Evolutionary conservation across 1,284 basidiomycete species (phyloP).

Genomic region (Marasmius tenuissimus): DNA sequence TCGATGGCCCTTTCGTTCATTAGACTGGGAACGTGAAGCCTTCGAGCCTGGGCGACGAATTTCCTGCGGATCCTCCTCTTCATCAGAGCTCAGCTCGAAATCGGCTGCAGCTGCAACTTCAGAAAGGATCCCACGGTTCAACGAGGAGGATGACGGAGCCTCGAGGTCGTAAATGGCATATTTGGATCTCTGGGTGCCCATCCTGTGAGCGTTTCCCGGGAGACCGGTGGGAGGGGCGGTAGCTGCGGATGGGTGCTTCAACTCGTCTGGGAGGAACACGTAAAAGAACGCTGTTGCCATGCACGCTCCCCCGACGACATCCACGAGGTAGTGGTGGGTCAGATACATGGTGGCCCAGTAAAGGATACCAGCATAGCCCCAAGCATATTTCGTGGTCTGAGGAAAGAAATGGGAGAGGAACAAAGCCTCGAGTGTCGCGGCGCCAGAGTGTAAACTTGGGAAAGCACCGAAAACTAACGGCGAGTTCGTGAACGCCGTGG

Average conservation of each 20-base stretch:
- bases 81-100: constrained; percentile 51
- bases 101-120: constrained; percentile 33
- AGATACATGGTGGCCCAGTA: constrained; percentile 99
- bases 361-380: constrained; percentile 85
- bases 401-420: constrained; percentile 98
- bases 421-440: constrained; percentile 90
- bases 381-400: constrained; percentile 63
- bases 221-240: constrained; percentile 45
- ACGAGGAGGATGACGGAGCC: constrained; percentile 39
- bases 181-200: constrained; percentile 46
- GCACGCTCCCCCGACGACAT: constrained; percentile 92
- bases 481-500: constrained; percentile 81
- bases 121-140: not conserved
- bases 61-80: constrained; percentile 6
- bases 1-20: constrained; percentile 46
- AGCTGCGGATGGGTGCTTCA: constrained; percentile 60
- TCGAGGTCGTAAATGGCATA: constrained; percentile 76
- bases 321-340: constrained; percentile 97
- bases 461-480: constrained; percentile 98
- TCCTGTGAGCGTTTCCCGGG: constrained; percentile 14
- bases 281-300: constrained; percentile 90
- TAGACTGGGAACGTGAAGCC: constrained; percentile 51
- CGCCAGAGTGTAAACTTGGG: constrained; percentile 90
- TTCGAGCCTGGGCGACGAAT: constrained; percentile 25
- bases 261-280: constrained; percentile 79